These are phyloP conservation scores for Lithocarpus polystachyus DNA, from an alignment of 306 rosid genomes.

Conservation along the genomic window DNA sequence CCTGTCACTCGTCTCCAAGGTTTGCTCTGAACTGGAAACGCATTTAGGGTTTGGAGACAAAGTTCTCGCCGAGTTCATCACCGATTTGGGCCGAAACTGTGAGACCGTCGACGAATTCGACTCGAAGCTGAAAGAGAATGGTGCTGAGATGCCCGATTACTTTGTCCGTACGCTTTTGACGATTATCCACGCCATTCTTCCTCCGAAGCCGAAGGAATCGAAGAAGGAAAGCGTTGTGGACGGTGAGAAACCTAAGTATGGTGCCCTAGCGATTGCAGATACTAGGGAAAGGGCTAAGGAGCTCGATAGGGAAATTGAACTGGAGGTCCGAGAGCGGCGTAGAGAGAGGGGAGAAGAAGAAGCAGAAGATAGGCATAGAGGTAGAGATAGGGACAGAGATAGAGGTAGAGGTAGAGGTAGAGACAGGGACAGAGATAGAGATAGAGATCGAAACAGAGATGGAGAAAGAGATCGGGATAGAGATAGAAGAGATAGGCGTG, in stretches of 20 bases:
- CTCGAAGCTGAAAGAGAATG: slow-evolving; percentile 57
- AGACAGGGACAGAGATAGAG: background rate
- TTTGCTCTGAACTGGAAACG: slow-evolving; percentile 70
- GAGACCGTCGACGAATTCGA: slow-evolving; percentile 62
- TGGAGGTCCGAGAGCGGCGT: slow-evolving; percentile 36
- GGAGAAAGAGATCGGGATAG: slow-evolving; percentile 20
- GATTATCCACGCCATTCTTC: slow-evolving; percentile 67
- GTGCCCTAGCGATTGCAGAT: slow-evolving; percentile 58
- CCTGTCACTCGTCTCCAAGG: slow-evolving; percentile 75
- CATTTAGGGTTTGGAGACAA: slow-evolving; percentile 74
- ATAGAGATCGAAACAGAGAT: background rate
- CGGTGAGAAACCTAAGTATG: slow-evolving; percentile 43
- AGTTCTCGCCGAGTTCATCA: slow-evolving; percentile 71
- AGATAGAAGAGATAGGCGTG: slow-evolving; percentile 12
- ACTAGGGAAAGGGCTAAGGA: slow-evolving; percentile 58
- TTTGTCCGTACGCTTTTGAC: slow-evolving; percentile 59
- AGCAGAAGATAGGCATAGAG: slow-evolving; percentile 8
- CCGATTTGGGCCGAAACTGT: slow-evolving; percentile 57
- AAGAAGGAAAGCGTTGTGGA: slow-evolving; percentile 43
- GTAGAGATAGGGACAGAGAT: slow-evolving; percentile 22
- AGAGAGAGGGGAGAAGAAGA: slow-evolving; percentile 31
- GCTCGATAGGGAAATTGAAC: slow-evolving; percentile 61
- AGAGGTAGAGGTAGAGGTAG: slow-evolving; percentile 17
- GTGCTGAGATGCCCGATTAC: slow-evolving; percentile 70
- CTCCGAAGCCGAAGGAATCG: slow-evolving; percentile 49